Evolutionary conservation across 495 filamentous ascomycete species (phyloP).

Genomic region (Neurospora discreta): DNA sequence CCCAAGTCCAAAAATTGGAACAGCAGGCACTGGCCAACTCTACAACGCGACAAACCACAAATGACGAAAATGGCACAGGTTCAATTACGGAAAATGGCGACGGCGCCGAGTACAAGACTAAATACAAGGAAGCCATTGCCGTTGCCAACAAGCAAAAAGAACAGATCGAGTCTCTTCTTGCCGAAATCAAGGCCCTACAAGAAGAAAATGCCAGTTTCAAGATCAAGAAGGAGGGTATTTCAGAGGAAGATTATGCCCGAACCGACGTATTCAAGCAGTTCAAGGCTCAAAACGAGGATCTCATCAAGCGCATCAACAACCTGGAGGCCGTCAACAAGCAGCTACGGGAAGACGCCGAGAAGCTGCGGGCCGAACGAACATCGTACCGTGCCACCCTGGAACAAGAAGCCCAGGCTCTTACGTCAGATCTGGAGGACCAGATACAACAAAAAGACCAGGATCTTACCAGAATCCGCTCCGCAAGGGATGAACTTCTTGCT

Average conservation of each 20-base stretch:
- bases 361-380: constrained; percentile 72
- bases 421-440: constrained; percentile 69
- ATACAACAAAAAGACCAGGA: constrained; percentile 73
- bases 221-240: constrained; percentile 47
- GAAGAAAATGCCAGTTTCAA: constrained; percentile 63
- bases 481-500: constrained; percentile 71
- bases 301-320: constrained; percentile 82
- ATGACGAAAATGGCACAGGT: constrained; percentile 45
- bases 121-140: constrained; percentile 61
- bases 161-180: constrained; percentile 65
- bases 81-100: constrained; percentile 47
- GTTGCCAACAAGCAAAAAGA: constrained; percentile 72
- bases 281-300: constrained; percentile 81
- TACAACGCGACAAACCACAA: constrained; percentile 38
- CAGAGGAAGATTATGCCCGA: constrained; percentile 86
- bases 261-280: constrained; percentile 89
- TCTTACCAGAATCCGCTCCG: constrained; percentile 69
- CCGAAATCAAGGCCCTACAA: constrained; percentile 68
- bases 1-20: constrained; percentile 85
- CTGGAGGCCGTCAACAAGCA: constrained; percentile 81
- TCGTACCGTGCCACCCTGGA: constrained; percentile 70
- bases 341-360: constrained; percentile 74
- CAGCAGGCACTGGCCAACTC: constrained; percentile 65
- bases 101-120: constrained; percentile 45
- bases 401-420: constrained; percentile 55